Evolutionary conservation across 139 green algal species (phyloP).

Genomic region (Micromonas commoda): DNA sequence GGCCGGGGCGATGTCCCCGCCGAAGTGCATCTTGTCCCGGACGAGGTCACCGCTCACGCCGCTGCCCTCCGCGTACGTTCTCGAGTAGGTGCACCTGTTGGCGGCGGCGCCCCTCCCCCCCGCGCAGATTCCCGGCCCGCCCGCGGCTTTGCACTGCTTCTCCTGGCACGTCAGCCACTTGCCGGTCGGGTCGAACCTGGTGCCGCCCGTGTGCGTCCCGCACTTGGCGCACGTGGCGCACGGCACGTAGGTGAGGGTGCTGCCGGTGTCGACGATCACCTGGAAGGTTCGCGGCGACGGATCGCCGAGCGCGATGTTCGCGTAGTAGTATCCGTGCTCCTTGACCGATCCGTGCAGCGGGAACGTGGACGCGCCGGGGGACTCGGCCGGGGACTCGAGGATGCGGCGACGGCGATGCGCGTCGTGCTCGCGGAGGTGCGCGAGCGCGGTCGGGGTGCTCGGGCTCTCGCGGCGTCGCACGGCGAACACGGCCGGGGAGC

Average conservation of each 20-base stretch:
- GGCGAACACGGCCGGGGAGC: no score
- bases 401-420: not conserved
- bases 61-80: not conserved
- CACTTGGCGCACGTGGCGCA: conserved; percentile 61
- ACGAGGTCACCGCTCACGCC: not conserved
- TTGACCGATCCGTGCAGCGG: conserved; percentile 1
- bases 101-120: not conserved
- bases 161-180: no score
- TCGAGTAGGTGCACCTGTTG: not conserved
- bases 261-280: conserved; percentile 94
- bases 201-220: conserved; percentile 36
- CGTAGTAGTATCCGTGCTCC: conserved; percentile 74
- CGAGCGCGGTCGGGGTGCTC: no score
- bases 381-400: not conserved
- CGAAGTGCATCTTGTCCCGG: not conserved
- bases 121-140: no score
- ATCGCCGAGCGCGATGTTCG: conserved; percentile 61
- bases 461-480: no score
- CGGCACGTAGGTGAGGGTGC: conserved; percentile 87
- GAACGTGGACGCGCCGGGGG: not conserved
- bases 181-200: conserved; percentile 58
- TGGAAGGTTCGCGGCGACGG: conserved; percentile 61
- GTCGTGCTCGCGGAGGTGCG: not conserved
- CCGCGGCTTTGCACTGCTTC: no score
- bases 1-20: not conserved